Conservation (phyloP, 306 rosid genomes). For the Quercus alba region DNA sequence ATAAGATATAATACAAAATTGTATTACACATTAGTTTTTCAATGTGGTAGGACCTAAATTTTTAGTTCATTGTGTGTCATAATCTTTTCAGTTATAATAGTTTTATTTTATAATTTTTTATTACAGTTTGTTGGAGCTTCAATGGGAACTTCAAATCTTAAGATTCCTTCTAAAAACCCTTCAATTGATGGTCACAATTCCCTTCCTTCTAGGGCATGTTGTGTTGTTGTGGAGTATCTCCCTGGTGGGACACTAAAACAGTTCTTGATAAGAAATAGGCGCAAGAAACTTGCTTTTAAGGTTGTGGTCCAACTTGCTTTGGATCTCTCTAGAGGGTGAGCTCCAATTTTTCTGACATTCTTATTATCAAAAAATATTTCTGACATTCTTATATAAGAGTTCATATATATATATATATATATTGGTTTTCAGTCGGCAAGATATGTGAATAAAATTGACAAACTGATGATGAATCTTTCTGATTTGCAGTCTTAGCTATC, state of each 20-base stretch:
- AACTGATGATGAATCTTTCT: background rate
- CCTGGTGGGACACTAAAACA: constrained; percentile 63
- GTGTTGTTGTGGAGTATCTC: constrained; percentile 66
- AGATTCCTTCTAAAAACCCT: constrained; percentile 49
- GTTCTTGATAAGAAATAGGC: constrained; percentile 39
- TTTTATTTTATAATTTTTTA: constrained; percentile 17
- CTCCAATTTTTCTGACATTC: background rate
- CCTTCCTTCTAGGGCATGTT: constrained; percentile 60
- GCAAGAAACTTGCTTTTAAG: constrained; percentile 56
- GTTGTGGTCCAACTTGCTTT: constrained; percentile 60
- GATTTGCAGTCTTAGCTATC: constrained; percentile 55
- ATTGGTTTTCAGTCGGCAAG: background rate
- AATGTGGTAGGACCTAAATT: background rate
- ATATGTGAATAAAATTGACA: background rate
- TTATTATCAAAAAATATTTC: background rate
- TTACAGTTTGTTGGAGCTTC: constrained; percentile 71
- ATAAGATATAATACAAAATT: background rate
- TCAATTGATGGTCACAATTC: constrained; percentile 34
- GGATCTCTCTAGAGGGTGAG: constrained; percentile 70
- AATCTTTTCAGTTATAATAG: background rate
- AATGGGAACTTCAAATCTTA: constrained; percentile 66
- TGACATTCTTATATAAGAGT: background rate
- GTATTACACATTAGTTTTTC: background rate
- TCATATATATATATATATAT: background rate
- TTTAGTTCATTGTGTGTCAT: constrained; percentile 3